Base-by-base conservation (phyloP, 768 basidiomycete species). In the Xanthoconium stramineum region DNA sequence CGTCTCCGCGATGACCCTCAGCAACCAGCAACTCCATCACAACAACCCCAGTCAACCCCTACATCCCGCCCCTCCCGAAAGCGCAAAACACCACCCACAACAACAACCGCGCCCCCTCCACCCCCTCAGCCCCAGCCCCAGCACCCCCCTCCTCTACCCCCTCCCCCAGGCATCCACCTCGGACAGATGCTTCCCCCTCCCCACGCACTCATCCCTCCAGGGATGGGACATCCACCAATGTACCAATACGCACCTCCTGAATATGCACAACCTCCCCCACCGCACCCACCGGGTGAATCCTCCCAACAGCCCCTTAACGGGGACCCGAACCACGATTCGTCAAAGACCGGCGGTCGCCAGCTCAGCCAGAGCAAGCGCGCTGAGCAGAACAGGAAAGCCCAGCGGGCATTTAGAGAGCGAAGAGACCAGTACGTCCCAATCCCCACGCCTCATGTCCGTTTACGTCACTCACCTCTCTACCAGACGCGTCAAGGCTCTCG, bases 301-400 rank as follows among this genome's bases (percentile, higher is more conserved):
- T 68, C 64, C 2, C 69, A 74, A 48, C 65, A 71, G 52, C 58
- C 64, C 0, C 64, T 64, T 36, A 57, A 70, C 36, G 72, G 61
- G 17, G 63, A 63, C 29, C 35, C 10, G 1, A 47, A 32, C 33
- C 35, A 58, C 56, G 50, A 53, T 0, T 3, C 17, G 14, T 0
- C 19, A 46, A 68, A 68, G 57, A 15, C 44, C 3, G 70, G 73
- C 19, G 79, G 80, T 28, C 78, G 91, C 46, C 73, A 83, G 12
- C 77, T 94, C 48, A 90, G 87, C 71, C 83, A 80, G 66, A 89
- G 85, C 68, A 94, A 94, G 68, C 83, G 94, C 11, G 94, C 94
- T 42, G 94, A 95, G 65, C 94, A 97, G 76, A 97, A 97, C 71
- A 81, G 94, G 63, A 94, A 94, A 71, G 94, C 94, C 0, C 94